A percentile compares a stretch with the other conserved stretches of the same genome.
These are phyloP conservation scores for Cylindrodendrum hubeiense DNA, from an alignment of 2,329 filamentous ascomycete species.

Conservation along the genomic window DNA sequence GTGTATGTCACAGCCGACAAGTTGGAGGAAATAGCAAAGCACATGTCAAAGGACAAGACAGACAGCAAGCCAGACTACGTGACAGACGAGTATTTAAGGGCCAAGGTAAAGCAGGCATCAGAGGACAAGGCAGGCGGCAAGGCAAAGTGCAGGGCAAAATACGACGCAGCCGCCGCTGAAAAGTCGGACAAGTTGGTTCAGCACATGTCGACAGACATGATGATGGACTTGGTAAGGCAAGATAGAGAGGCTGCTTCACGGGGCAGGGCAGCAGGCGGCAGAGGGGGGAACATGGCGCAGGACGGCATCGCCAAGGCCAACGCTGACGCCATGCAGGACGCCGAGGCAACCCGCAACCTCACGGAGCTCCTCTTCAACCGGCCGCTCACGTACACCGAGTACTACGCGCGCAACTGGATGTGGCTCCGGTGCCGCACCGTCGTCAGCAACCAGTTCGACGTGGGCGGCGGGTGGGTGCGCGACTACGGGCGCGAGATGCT, in stretches of 20 bases:
- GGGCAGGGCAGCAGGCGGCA: too few species aligned
- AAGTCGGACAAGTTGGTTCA: too few species aligned
- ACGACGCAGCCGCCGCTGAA: too few species aligned
- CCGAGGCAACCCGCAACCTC: background rate
- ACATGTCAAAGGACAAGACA: background rate
- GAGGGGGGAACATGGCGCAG: too few species aligned
- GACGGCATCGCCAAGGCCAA: too few species aligned
- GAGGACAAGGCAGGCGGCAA: background rate
- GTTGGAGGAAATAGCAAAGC: background rate
- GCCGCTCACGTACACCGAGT: constrained; percentile 28
- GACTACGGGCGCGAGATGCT: constrained; percentile 4
- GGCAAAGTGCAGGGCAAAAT: too few species aligned
- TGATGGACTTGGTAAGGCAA: too few species aligned
- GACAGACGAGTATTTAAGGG: too few species aligned
- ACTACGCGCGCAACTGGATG: constrained; percentile 34
- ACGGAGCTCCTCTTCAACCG: background rate
- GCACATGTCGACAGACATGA: too few species aligned
- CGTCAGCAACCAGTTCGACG: constrained; percentile 16
- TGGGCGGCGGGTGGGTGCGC: constrained; percentile 30
- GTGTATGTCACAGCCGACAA: background rate
- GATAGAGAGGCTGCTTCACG: too few species aligned
- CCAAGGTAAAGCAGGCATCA: background rate
- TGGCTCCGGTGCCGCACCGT: constrained; percentile 32
- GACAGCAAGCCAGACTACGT: too few species aligned
- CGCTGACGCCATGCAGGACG: too few species aligned